These are phyloP conservation scores for Nyssa sinensis DNA, from an alignment of 148 eudicot genomes.

Conservation along the genomic window DNA sequence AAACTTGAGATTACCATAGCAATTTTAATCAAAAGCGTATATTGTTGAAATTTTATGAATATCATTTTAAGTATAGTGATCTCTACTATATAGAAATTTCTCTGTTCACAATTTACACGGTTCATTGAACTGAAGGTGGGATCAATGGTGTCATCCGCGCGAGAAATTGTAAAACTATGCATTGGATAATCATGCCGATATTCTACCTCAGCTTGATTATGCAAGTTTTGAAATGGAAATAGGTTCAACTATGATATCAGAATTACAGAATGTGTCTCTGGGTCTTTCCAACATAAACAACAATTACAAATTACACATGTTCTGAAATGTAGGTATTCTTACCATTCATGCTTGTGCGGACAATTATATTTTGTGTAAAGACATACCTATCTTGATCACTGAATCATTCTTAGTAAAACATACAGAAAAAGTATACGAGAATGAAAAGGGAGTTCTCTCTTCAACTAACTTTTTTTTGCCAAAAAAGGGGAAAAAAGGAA, in stretches of 20 bases:
- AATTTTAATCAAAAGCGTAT: no score
- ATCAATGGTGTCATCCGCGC: slow-evolving; percentile 18
- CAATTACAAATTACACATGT: neutral
- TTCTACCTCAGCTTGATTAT: slow-evolving; percentile 21
- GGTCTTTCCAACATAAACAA: slow-evolving; percentile 32
- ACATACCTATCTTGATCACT: no score
- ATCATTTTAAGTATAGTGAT: neutral
- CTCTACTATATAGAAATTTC: no score
- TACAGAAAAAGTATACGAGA: neutral
- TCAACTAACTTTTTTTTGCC: neutral
- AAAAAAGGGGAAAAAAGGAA: neutral
- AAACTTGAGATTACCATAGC: no score
- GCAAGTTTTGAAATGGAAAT: slow-evolving; percentile 14
- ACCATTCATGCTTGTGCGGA: no score
- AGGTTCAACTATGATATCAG: slow-evolving; percentile 22
- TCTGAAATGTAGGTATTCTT: no score
- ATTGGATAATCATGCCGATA: slow-evolving; percentile 21
- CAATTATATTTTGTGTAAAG: no score
- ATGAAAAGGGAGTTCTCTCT: neutral
- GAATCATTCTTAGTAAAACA: neutral
- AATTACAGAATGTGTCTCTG: slow-evolving; percentile 21
- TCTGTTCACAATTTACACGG: neutral
- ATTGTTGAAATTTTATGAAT: no score
- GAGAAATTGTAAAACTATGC: slow-evolving; percentile 24
- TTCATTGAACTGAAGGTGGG: slow-evolving; percentile 10